A percentile compares a stretch with the other conserved stretches of the same genome.
Conservation (phyloP, 345 rosid genomes). For the Carallia pectinifolia region DNA sequence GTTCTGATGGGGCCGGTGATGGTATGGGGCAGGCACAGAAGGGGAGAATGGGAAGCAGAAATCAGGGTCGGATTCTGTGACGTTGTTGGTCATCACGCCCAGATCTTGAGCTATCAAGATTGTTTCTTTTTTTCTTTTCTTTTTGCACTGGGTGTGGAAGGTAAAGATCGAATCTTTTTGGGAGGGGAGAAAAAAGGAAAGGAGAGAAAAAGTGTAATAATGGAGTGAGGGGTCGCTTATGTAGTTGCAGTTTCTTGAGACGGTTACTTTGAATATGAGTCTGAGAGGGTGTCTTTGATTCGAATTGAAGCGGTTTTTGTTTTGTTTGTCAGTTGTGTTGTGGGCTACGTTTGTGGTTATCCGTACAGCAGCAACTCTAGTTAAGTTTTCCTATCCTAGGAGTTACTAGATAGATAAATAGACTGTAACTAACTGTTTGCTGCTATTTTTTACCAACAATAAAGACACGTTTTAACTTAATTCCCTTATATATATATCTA, state of each 20-base stretch:
- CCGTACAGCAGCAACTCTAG: background rate
- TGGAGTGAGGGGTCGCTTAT: constrained; percentile 6
- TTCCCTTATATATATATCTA: too few relatives aligned
- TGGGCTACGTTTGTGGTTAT: background rate
- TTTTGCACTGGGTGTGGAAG: too few relatives aligned
- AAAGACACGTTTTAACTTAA: too few relatives aligned
- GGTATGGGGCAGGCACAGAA: constrained; percentile 20
- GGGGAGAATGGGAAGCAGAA: constrained; percentile 28
- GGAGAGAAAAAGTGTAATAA: background rate
- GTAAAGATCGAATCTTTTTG: background rate
- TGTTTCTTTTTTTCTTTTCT: too few relatives aligned
- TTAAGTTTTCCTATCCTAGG: background rate
- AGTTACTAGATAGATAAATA: rapidly evolving
- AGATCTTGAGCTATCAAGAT: background rate
- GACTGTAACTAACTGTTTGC: too few relatives aligned
- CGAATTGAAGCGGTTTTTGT: background rate
- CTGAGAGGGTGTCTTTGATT: background rate
- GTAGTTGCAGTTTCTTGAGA: constrained; percentile 5
- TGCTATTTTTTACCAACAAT: too few relatives aligned
- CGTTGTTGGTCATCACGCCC: constrained; percentile 9
- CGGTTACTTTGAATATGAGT: too few relatives aligned
- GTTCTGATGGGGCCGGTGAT: constrained; percentile 5
- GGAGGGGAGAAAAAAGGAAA: background rate
- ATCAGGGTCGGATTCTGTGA: constrained; percentile 7
- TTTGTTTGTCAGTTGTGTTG: background rate